These are phyloP conservation scores for Myriosclerotinia duriaeana DNA, from an alignment of 2,329 filamentous ascomycete species.

Conservation along the genomic window DNA sequence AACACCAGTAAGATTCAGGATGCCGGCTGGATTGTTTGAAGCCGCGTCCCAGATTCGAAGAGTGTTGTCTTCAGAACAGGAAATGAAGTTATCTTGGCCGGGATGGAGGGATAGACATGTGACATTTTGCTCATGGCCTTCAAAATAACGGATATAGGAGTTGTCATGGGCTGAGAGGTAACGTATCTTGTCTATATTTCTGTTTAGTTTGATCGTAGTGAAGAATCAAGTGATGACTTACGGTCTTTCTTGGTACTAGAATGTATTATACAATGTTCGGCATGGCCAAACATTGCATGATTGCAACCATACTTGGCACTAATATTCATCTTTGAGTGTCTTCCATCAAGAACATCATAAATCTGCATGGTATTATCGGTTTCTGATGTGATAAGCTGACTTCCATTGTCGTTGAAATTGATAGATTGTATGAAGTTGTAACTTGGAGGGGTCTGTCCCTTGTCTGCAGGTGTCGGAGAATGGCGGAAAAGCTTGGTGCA, in stretches of 20 bases:
- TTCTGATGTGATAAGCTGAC: constrained; percentile 85
- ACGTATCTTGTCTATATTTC: constrained; percentile 68
- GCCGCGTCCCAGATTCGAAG: constrained; percentile 83
- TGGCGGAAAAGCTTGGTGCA: constrained; percentile 57
- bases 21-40: constrained; percentile 73
- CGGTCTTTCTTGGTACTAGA: constrained; percentile 93
- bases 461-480: constrained; percentile 51
- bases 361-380: constrained; percentile 95
- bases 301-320: constrained; percentile 98
- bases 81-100: constrained; percentile 86
- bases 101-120: constrained; percentile 83
- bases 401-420: constrained; percentile 94
- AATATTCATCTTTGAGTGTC: constrained; percentile 82
- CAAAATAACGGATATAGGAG: constrained; percentile 93
- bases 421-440: constrained; percentile 76
- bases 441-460: constrained; percentile 27
- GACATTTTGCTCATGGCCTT: constrained; percentile 81
- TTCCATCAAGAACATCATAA: constrained; percentile 89
- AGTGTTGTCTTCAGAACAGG: constrained; percentile 86
- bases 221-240: constrained; percentile 43
- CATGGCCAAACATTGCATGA: constrained; percentile 90
- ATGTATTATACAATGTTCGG: constrained; percentile 83
- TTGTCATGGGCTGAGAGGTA: constrained; percentile 94
- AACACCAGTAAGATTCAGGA: constrained; percentile 76
- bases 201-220: background rate